Percentiles rank a stretch among this genome's conserved stretches.
phyloP scores from a whole-genome alignment of 352 stramenopile genomes.

The Pseudoperonospora humuli region DNA sequence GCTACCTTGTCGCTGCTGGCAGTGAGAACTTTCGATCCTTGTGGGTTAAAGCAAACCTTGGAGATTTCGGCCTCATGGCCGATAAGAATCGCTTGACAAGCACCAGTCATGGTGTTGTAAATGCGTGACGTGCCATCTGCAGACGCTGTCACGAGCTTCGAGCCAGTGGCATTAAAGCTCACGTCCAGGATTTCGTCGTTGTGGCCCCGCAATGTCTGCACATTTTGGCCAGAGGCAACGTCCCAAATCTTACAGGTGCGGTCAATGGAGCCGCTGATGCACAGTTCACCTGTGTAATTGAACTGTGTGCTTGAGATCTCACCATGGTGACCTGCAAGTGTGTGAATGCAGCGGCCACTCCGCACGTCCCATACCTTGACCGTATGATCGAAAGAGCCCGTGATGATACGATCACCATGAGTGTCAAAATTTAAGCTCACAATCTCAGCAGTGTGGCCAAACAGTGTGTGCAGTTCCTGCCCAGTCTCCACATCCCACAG shows the following conservation, averaged over 20 bases:
- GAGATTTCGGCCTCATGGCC: constrained; percentile 94
- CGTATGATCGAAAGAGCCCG: constrained; percentile 92
- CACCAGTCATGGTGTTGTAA: no score
- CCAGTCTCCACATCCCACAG: constrained; percentile 94
- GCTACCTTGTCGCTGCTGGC: no score
- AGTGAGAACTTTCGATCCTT: no score
- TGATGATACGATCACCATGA: constrained; percentile 90
- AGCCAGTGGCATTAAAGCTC: constrained; percentile 90
- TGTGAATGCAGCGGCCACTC: constrained; percentile 87
- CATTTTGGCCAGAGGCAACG: constrained; percentile 84
- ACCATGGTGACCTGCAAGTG: constrained; percentile 89
- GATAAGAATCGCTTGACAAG: no score
- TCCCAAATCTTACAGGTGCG: constrained; percentile 93
- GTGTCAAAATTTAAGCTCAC: constrained; percentile 93
- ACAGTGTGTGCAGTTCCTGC: constrained; percentile 90
- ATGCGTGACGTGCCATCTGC: constrained; percentile 90
- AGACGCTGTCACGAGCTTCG: constrained; percentile 91
- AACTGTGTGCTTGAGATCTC: constrained; percentile 94
- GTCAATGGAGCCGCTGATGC: constrained; percentile 92
- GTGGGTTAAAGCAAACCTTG: no score
- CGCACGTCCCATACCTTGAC: constrained; percentile 89
- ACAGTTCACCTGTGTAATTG: constrained; percentile 90
- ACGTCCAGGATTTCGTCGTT: constrained; percentile 95
- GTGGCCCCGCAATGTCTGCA: constrained; percentile 90
- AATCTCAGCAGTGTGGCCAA: constrained; percentile 92